Base-by-base conservation (phyloP, 108 stramenopile genomes). In the Conticribra guillardii region DNA sequence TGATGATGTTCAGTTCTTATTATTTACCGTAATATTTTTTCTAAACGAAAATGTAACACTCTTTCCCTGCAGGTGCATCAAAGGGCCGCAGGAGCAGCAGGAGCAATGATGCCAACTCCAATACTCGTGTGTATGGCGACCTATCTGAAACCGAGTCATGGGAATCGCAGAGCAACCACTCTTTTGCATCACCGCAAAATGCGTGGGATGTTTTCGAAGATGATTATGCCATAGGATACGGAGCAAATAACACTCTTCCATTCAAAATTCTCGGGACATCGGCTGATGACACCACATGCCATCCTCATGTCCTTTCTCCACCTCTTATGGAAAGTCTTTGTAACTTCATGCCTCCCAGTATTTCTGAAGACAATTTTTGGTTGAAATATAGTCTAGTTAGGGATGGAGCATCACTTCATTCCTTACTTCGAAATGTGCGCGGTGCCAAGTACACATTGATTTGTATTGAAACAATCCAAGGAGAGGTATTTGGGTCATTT, bases 401-500 rank as follows among this genome's bases (percentile, higher is more conserved):
- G 29, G 92, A 93, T 69, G 92, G 92, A 22, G 92, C 89, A 9
- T 79, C 81, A 17, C 66, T 90, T 28, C 63, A 69, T 2, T 84
- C 88, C 4, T 51, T 93, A 9, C 80, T 81, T 64, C 73, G 77
- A 27, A 80, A 91, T 52, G 66, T 81, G 32, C 81, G 88, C 31
- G 87, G 83, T 0, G 66, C 89, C 2, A 67, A 71, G 46, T 51
- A 85, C 48, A 93, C 88, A 30, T 68, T 93, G 0, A 60, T 93
- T 46, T 89, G 88, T 19, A 89, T 93, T 54, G 89, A 93, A 59
- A 93, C 88, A 1, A 76, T 85, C 2, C 79, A 85, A 8, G 92
- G 92, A 16, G 77, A 93, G 63, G 92, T 93, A 2, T 89, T 93
- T 85, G 92, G 92, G 31, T 80, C 60, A 27, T 93, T 87, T 67